Evolutionary conservation across 208 protist genomes (phyloP), one percentile per base, ranked within the genome.

Genomic region (Trypanosoma grayi): DNA sequence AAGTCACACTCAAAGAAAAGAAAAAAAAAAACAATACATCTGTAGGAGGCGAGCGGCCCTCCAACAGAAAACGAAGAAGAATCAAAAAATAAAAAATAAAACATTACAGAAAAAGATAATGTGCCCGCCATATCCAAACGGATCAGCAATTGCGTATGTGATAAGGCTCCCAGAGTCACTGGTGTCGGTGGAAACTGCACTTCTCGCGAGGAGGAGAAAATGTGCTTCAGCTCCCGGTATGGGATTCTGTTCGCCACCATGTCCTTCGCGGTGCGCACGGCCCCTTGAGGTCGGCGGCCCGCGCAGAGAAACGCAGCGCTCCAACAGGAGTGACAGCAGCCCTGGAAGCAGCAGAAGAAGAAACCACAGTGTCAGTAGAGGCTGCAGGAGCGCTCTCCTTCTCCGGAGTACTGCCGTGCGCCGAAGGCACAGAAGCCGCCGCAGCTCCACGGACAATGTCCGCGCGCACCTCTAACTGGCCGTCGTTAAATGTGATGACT

Each of bases 401-500:
- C 0, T 25, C 20, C 7, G 36, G n/a, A 8, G 20, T 33, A 16
- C 20, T 3, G 2, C 8, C 8, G 46, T 47, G 43, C 9, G 43
- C 14, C 18, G 6, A 27, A 11, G 11, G 20, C 10, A 43, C 10
- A 43, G 5, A n/a, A 14, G 39, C 10, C 14, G 14, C 9, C 14
- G 25, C 30, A 20, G 25, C 18, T 22, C 13, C 30, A 54, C 30
- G 1, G 39, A 30, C 25, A 9, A 39, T 20, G 14, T 20, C 57
- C 1, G 22, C 25, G 14, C 31, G 41, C 25, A 48, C 57, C 41
- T 65, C 65, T 18, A 71, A 34, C n/a, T 45, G 56, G 1, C 16
- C 50, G 2, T 60, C 65, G 25, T 56, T 56, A 34, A 71, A 71
- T 16, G 65, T 71, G 39, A 71, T 18, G 31, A 45, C 16, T 33